A percentile compares a stretch with the other conserved stretches of the same genome.
Evolutionary conservation across 1,139 yeast genomes (phyloP).

Genomic region (Hanseniaspora uvarum): DNA sequence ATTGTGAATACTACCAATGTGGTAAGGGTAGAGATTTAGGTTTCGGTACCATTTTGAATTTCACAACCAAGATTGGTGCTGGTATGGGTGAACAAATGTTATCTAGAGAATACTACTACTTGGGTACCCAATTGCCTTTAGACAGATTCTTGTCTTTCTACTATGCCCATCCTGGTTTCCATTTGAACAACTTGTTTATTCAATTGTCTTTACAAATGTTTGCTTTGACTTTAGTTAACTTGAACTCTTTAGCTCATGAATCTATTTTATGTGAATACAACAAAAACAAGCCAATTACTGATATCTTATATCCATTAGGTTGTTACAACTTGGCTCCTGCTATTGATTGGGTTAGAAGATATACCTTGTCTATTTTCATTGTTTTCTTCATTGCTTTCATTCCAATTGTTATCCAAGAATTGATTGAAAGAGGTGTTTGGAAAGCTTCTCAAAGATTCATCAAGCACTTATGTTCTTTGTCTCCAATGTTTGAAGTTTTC

Average conservation of each 20-base stretch:
- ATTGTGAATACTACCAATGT: conserved; percentile 98
- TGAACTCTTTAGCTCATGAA: conserved; percentile 86
- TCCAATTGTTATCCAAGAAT: conserved; percentile 92
- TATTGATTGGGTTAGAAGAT: conserved; percentile 94
- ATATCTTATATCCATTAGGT: conserved; percentile 75
- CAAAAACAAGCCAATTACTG: conserved; percentile 76
- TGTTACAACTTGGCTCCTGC: conserved; percentile 90
- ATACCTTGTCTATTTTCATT: conserved; percentile 92
- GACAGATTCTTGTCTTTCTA: conserved; percentile 96
- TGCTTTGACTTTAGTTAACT: conserved; percentile 81
- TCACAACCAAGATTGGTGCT: conserved; percentile 98
- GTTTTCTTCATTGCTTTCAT: conserved; percentile 95
- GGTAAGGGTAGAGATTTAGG: conserved; percentile 99
- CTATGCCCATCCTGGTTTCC: conserved; percentile 99
- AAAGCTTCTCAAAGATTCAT: conserved; percentile 82
- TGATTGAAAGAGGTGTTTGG: conserved; percentile 97
- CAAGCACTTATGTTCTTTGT: conserved; percentile 79
- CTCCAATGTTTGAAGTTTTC: conserved; percentile 96
- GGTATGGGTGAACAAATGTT: conserved; percentile 99
- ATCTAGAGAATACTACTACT: conserved; percentile 93
- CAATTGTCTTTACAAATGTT: conserved; percentile 87
- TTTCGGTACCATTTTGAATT: conserved; percentile 94
- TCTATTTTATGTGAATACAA: conserved; percentile 76
- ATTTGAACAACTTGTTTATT: conserved; percentile 89
- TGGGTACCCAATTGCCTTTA: conserved; percentile 93